Conservation (phyloP, 306 rosid species). For the Casuarina equisetifolia region DNA sequence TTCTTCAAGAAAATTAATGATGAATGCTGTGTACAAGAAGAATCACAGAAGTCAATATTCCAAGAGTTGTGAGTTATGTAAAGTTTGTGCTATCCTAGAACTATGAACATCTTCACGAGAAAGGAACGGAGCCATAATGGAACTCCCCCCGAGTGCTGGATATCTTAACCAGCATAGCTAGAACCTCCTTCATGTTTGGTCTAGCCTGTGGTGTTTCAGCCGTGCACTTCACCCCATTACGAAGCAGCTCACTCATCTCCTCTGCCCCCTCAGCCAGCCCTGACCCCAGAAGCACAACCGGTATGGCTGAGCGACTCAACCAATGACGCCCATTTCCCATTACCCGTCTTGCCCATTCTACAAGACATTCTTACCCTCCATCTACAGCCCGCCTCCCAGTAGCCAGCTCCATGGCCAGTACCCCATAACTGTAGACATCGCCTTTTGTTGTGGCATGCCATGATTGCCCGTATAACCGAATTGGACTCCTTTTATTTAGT, state of each 20-base stretch:
- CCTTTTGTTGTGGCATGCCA: conserved; percentile 96
- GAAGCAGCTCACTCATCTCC: conserved; percentile 74
- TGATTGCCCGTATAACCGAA: conserved; percentile 65
- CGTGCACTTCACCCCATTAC: conserved; percentile 77
- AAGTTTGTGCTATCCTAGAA: conserved; percentile 19
- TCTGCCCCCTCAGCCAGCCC: conserved; percentile 67
- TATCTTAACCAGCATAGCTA: conserved; percentile 61
- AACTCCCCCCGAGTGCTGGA: conserved; percentile 36
- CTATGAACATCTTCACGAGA: conserved; percentile 24
- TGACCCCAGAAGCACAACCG: conserved; percentile 58
- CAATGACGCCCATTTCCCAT: conserved; percentile 53
- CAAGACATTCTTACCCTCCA: conserved; percentile 91
- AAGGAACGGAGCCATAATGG: neutral
- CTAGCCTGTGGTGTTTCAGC: conserved; percentile 65
- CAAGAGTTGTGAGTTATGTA: conserved; percentile 20
- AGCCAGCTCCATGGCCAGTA: conserved; percentile 81
- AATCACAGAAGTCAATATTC: conserved; percentile 26
- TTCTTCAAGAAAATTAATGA: conserved; percentile 35
- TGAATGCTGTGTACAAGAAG: conserved; percentile 49
- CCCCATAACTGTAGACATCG: conserved; percentile 90
- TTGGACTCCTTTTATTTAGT: too few relatives aligned
- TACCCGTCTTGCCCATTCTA: conserved; percentile 82
- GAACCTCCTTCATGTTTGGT: conserved; percentile 94
- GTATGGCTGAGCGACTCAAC: conserved; percentile 38
- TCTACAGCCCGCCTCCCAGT: conserved; percentile 86